A percentile compares a stretch with the other conserved stretches of the same genome.
Conservation (phyloP, 495 filamentous ascomycete genomes). For the Daldinia bambusicola region DNA sequence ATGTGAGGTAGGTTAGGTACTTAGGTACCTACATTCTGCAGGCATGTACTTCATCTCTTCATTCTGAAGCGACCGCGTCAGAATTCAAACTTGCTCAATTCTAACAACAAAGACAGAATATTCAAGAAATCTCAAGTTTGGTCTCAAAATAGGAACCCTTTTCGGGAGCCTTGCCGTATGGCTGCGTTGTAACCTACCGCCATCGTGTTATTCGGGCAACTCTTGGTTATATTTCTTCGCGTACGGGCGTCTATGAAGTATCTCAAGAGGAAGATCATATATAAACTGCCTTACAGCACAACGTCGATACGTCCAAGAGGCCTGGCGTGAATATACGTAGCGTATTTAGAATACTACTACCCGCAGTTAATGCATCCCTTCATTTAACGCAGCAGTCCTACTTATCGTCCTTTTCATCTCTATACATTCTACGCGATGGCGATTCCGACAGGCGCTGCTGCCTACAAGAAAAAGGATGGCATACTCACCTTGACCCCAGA, state of each 20-base stretch:
- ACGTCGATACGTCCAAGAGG: not conserved
- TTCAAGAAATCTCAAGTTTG: not conserved
- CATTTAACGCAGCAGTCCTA: not conserved
- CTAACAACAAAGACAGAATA: conserved; percentile 2
- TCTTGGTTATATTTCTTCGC: conserved; percentile 5
- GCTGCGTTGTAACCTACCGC: not conserved
- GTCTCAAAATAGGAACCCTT: not conserved
- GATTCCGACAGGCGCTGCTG: conserved; percentile 73
- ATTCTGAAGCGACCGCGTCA: not conserved
- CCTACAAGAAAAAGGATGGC: conserved; percentile 98
- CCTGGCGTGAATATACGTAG: not conserved
- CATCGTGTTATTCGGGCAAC: not conserved
- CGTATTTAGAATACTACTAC: conserved; percentile 2
- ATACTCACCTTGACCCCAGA: conserved; percentile 77
- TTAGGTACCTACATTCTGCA: too few species aligned
- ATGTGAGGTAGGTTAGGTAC: too few species aligned
- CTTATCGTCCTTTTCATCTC: not conserved
- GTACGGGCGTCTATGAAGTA: conserved; percentile 6
- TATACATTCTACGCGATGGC: conserved; percentile 57
- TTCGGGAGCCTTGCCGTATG: not conserved
- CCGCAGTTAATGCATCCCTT: not conserved
- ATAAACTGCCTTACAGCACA: not conserved
- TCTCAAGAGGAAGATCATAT: not conserved
- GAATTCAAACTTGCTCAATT: not conserved
- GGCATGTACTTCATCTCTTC: conserved; percentile 4